These are phyloP conservation scores for Knoxdaviesia proteae DNA, from an alignment of 2,329 filamentous ascomycete genomes.

Conservation along the genomic window DNA sequence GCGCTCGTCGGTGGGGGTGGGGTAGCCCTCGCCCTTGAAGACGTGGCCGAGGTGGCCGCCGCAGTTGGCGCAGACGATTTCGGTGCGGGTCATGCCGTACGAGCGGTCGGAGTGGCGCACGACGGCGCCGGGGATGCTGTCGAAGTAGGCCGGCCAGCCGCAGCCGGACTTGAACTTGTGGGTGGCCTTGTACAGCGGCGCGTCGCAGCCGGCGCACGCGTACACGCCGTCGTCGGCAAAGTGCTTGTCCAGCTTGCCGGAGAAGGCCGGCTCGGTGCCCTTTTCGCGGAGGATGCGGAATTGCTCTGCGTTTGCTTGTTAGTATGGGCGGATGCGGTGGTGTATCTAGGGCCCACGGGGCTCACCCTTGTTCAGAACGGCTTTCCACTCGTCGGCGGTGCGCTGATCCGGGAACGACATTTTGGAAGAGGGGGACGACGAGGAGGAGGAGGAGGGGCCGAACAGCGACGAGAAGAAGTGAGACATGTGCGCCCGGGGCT, in stretches of 20 bases:
- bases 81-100: slow-evolving; percentile 67
- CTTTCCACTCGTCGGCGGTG: slow-evolving; percentile 69
- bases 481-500: neutral
- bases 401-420: slow-evolving; percentile 69
- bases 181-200: slow-evolving; percentile 76
- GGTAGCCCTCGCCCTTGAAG: slow-evolving; percentile 73
- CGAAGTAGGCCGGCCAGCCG: slow-evolving; percentile 96
- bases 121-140: slow-evolving; percentile 80
- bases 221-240: slow-evolving; percentile 58
- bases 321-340: neutral
- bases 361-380: slow-evolving; percentile 45
- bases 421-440: slow-evolving; percentile 14
- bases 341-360: neutral
- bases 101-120: slow-evolving; percentile 56
- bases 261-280: slow-evolving; percentile 66
- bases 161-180: slow-evolving; percentile 96
- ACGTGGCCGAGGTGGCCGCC: slow-evolving; percentile 90
- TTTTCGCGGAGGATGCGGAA: slow-evolving; percentile 85
- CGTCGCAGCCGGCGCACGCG: slow-evolving; percentile 65
- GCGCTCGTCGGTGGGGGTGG: slow-evolving; percentile 78
- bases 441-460: slow-evolving; percentile 30
- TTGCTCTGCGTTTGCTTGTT: slow-evolving; percentile 45
- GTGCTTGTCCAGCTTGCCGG: slow-evolving; percentile 78
- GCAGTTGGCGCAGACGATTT: slow-evolving; percentile 90
- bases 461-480: slow-evolving; percentile 56